Conservation (phyloP, 306 rosid genomes). For the Rosa lucieae region DNA sequence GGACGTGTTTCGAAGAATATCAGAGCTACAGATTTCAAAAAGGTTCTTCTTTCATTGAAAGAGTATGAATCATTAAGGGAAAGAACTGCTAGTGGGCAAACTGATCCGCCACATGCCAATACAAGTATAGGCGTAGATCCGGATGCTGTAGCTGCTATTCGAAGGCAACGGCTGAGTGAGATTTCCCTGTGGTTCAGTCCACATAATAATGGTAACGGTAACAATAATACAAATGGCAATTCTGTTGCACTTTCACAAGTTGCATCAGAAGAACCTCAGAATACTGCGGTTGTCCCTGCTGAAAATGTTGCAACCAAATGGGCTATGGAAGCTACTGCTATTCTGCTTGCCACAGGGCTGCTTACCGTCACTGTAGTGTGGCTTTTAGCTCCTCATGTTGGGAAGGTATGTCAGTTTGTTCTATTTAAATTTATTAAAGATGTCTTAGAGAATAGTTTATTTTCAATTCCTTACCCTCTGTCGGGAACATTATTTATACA, state of each 20-base stretch:
- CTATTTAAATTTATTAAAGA: background rate
- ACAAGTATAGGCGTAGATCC: conserved; percentile 67
- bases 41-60: conserved; percentile 70
- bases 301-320: conserved; percentile 81
- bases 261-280: conserved; percentile 60
- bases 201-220: conserved; percentile 43
- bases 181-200: conserved; percentile 92
- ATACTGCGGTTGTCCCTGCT: conserved; percentile 41
- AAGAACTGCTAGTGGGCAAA: conserved; percentile 76
- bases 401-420: conserved; percentile 58
- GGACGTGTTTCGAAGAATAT: conserved; percentile 75
- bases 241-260: conserved; percentile 56
- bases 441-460: background rate
- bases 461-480: background rate
- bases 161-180: conserved; percentile 88
- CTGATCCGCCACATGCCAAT: conserved; percentile 46
- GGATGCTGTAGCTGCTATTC: conserved; percentile 92
- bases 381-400: conserved; percentile 96
- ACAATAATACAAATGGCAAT: conserved; percentile 18
- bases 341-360: conserved; percentile 93
- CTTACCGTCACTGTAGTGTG: conserved; percentile 93
- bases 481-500: background rate
- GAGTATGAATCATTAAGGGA: conserved; percentile 87
- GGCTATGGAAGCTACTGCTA: conserved; percentile 91
- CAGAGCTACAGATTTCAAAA: conserved; percentile 63